Evolutionary conservation across 345 rosid species (phyloP), one percentile per base, ranked within the genome.

Genomic region (Populus deltoides): DNA sequence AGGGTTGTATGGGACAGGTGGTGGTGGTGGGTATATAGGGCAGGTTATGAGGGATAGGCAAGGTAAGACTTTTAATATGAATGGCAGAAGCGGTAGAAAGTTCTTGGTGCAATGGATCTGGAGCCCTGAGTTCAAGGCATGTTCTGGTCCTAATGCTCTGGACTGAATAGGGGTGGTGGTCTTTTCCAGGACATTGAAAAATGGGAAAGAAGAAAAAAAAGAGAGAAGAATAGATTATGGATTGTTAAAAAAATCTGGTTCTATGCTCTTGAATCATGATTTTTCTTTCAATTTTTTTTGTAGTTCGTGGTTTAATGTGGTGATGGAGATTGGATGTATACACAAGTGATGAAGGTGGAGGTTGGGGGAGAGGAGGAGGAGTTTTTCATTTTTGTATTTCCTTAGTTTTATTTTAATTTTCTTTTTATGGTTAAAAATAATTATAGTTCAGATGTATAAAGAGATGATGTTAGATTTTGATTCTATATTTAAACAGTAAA

Each of bases 81-180:
- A 92, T 62, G 98, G 97, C 7, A 86, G 71, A 43, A 80, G 88
- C 35, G 93, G 97, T 41, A 84, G 98, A 65, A 90, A 79, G 85
- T 92, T 89, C 68, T 12, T 96, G 86, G 94, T 96, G 47, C 99
- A 93, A 75, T 96, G 99, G 99, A 24, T 93, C 2, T 96, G 99
- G 98, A 96, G 87, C 77, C 93, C 93, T n/a, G 83, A 61, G 22
- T 39, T 90, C 78, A 90, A 91, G 84, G 93, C 97, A 36, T 96
- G 98, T 65, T 82, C 89, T 10, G 99, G 99, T 49, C 97, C 97
- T 0, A 93, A 92, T 85, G 88, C 93, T 29, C 24, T 85, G 22
- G 97, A 95, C 73, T 92, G 82, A 74, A 41, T 61, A 73, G 0
- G 0, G 5, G 65, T 59, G 65, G 29, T 59, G 65, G 15, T 7